These are phyloP conservation scores for Pisolithus albus DNA, from an alignment of 768 basidiomycete species.

Conservation along the genomic window DNA sequence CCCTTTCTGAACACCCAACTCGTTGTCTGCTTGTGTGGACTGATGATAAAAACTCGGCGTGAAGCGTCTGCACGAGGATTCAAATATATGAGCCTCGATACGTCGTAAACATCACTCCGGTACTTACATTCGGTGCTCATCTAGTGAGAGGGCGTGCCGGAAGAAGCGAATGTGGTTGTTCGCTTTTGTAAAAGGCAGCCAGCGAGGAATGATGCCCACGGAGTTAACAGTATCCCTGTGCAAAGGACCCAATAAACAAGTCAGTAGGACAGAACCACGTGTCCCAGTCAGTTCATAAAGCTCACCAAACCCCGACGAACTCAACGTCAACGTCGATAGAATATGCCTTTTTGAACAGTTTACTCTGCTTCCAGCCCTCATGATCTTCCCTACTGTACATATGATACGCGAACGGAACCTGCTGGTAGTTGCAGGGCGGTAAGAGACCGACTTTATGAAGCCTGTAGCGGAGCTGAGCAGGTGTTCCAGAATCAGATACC, in stretches of 20 bases:
- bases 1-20: neutral
- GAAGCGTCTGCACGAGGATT: neutral
- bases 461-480: conserved; percentile 24
- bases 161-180: no score
- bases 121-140: no score
- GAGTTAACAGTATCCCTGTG: no score
- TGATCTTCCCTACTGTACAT: conserved; percentile 61
- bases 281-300: neutral
- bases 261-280: neutral
- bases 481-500: no score
- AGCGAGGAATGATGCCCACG: no score
- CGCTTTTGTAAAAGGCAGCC: no score
- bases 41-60: neutral
- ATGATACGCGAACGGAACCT: conserved; percentile 63
- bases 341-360: conserved; percentile 67
- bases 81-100: neutral
- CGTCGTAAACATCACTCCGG: no score
- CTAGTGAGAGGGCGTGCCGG: no score
- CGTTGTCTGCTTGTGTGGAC: neutral
- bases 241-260: neutral
- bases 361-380: conserved; percentile 55
- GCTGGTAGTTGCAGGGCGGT: conserved; percentile 63
- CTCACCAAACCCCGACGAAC: conserved; percentile 69
- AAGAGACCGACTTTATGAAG: conserved; percentile 68
- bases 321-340: conserved; percentile 70